phyloP scores from a whole-genome alignment of 257 asterid genomes.

The Solanum neorickii region DNA sequence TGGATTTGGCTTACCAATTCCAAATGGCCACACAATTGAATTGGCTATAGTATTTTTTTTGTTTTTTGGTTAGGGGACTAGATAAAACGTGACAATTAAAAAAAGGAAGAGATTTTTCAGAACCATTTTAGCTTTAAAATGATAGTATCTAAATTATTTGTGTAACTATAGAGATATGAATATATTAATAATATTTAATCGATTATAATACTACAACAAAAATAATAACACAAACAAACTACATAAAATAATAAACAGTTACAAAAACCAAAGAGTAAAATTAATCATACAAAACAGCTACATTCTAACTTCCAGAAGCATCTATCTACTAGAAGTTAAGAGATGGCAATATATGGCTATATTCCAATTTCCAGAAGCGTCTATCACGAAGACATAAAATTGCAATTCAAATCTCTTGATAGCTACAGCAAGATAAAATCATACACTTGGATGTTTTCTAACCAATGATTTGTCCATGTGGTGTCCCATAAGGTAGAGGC shows the following conservation, averaged over 20 bases:
- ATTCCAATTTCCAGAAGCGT: not conserved
- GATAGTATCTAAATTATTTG: not conserved
- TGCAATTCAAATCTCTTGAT: not conserved
- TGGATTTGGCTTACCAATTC: slow-evolving; percentile 7
- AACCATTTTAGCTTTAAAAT: no score
- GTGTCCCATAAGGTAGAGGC: not conserved
- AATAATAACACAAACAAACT: no score
- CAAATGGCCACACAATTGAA: not conserved
- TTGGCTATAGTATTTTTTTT: not conserved
- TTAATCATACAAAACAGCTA: not conserved
- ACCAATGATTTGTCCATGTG: not conserved
- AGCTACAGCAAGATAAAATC: not conserved
- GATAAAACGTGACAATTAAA: not conserved
- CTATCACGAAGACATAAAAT: not conserved
- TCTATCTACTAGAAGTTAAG: not conserved
- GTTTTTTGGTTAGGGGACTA: not conserved
- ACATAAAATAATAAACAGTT: no score
- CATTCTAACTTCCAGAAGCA: not conserved
- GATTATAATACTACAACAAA: not conserved
- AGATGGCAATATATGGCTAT: not conserved
- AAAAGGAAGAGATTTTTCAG: not conserved
- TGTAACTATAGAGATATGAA: not conserved
- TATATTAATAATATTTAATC: not conserved
- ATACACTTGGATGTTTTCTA: not conserved
- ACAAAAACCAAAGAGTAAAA: no score